These are phyloP conservation scores for Plasmopara viticola DNA, from an alignment of 352 stramenopile species.

Conservation along the genomic window DNA sequence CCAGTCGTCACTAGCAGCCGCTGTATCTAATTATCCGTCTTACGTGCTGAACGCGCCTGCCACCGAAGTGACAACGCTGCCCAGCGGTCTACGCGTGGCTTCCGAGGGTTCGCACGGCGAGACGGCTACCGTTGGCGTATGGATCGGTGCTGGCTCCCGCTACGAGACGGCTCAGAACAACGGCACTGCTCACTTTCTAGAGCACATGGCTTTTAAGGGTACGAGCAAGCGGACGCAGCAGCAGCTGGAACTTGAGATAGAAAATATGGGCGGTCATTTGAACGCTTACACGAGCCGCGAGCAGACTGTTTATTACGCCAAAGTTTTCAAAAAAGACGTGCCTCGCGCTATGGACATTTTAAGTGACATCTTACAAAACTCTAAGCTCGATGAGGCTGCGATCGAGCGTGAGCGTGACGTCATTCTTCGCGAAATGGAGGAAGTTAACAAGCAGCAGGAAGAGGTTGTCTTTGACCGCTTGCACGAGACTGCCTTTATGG, in stretches of 20 bases:
- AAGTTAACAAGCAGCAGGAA: conserved; percentile 98
- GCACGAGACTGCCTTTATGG: conserved; percentile 98
- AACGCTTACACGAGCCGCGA: conserved; percentile 99
- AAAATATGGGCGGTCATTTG: conserved; percentile 99
- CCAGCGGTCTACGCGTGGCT: conserved; percentile 96
- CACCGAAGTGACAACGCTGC: conserved; percentile 95
- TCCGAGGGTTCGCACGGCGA: conserved; percentile 95
- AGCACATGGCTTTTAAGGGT: conserved; percentile 99
- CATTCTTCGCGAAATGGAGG: conserved; percentile 99
- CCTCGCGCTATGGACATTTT: conserved; percentile 97
- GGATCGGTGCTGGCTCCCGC: conserved; percentile 93
- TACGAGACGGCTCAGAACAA: conserved; percentile 99
- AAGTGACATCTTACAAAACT: conserved; percentile 98
- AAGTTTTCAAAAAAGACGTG: conserved; percentile 99
- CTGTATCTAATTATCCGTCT: conserved; percentile 72
- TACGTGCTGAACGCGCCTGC: conserved; percentile 91
- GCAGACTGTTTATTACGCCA: conserved; percentile 99
- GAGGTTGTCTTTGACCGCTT: conserved; percentile 99
- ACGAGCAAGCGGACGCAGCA: conserved; percentile 95
- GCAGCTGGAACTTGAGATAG: conserved; percentile 98
- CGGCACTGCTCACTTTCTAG: conserved; percentile 98
- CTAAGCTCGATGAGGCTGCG: conserved; percentile 92
- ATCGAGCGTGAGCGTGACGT: conserved; percentile 98
- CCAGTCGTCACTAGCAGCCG: conserved; percentile 61
- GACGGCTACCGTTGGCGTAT: conserved; percentile 98